Evolutionary conservation across 148 eudicot genomes (phyloP).

Genomic region (Linanthus parryae): DNA sequence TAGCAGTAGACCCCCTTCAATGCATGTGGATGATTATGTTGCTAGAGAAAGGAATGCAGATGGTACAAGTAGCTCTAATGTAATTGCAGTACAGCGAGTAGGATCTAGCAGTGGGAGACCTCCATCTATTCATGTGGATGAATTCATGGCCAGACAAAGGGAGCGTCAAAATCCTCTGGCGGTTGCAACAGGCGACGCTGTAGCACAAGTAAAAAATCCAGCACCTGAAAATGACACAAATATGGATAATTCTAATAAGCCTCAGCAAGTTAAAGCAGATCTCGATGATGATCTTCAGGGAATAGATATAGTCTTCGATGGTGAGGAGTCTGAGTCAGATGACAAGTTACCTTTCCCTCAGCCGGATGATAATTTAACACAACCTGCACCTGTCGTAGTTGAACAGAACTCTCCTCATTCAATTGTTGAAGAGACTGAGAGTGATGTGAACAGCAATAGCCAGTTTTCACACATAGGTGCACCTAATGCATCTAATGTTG

Average conservation of each 20-base stretch:
- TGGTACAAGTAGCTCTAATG: slow-evolving; percentile 62
- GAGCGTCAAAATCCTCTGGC: slow-evolving; percentile 70
- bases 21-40: slow-evolving; percentile 98
- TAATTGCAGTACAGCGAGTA: slow-evolving; percentile 77
- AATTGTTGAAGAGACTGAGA: slow-evolving; percentile 82
- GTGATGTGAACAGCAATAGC: slow-evolving; percentile 49
- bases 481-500: slow-evolving; percentile 43
- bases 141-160: slow-evolving; percentile 90
- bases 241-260: slow-evolving; percentile 45
- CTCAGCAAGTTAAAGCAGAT: slow-evolving; percentile 66
- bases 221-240: slow-evolving; percentile 37
- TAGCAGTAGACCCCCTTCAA: slow-evolving; percentile 96
- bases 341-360: slow-evolving; percentile 91
- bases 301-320: slow-evolving; percentile 92
- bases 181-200: slow-evolving; percentile 39
- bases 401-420: slow-evolving; percentile 78
- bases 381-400: slow-evolving; percentile 37
- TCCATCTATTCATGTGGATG: slow-evolving; percentile 97
- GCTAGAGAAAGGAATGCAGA: slow-evolving; percentile 93
- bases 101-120: slow-evolving; percentile 92
- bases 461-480: slow-evolving; percentile 42
- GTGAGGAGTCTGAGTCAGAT: slow-evolving; percentile 88
- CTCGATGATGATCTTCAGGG: slow-evolving; percentile 98
- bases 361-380: slow-evolving; percentile 60
- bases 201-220: slow-evolving; percentile 34